Percentiles rank a stretch among this genome's conserved stretches.
phyloP scores from a whole-genome alignment of 2,329 filamentous ascomycete species.

The Teratosphaeria zuluensis region DNA sequence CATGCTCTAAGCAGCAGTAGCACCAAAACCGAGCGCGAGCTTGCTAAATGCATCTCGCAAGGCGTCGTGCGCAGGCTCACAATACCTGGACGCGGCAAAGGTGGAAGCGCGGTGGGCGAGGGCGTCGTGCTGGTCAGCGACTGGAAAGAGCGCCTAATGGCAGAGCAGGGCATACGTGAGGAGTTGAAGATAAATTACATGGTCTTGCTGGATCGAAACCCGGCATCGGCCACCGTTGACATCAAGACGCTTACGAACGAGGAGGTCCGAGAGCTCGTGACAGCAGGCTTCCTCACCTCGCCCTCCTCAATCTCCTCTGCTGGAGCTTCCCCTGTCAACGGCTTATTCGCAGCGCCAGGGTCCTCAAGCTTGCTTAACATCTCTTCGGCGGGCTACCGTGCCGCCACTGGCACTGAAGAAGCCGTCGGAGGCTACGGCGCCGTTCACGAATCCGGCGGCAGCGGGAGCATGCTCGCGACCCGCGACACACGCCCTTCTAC shows the following conservation, averaged over 20 bases:
- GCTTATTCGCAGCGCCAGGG: constrained; percentile 35
- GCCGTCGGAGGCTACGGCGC: constrained; percentile 61
- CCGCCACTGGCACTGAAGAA: constrained; percentile 57
- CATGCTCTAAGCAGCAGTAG: constrained; percentile 53
- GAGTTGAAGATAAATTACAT: constrained; percentile 43
- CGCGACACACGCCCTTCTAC: constrained; percentile 15
- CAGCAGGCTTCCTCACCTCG: constrained; percentile 52
- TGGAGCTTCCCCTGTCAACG: constrained; percentile 22
- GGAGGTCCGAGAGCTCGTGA: constrained; percentile 51
- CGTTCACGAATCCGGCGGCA: constrained; percentile 54
- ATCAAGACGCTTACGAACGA: constrained; percentile 32
- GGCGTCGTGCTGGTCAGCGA: constrained; percentile 51
- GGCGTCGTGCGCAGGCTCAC: constrained; percentile 53
- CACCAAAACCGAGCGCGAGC: constrained; percentile 57
- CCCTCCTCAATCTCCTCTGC: constrained; percentile 38
- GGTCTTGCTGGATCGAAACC: constrained; percentile 42
- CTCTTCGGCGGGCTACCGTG: constrained; percentile 49
- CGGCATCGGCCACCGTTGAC: constrained; percentile 36
- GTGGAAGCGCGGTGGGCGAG: constrained; percentile 52
- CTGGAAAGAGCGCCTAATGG: constrained; percentile 36
- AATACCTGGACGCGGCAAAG: constrained; percentile 51
- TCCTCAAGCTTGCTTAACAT: constrained; percentile 31
- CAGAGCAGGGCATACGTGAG: constrained; percentile 17
- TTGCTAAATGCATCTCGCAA: constrained; percentile 48
- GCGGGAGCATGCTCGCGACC: constrained; percentile 26